Evolutionary conservation across 2,329 filamentous ascomycete genomes (phyloP).

Genomic region (Microcyclospora tardicrescens): DNA sequence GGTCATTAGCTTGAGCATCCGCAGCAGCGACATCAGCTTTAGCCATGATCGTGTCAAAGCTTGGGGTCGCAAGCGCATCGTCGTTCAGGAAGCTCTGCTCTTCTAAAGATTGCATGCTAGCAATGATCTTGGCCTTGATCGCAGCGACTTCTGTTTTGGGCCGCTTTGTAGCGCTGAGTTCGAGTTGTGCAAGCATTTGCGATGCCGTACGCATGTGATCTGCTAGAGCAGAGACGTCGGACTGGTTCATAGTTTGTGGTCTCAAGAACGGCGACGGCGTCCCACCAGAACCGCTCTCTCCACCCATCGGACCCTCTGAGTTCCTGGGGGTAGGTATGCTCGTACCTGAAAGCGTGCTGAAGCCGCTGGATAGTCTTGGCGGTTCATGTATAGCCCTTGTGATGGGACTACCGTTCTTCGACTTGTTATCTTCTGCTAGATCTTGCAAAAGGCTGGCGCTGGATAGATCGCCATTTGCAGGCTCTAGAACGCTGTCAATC

Average conservation of each 20-base stretch:
- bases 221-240: constrained; percentile 68
- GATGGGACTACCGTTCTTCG: constrained; percentile 14
- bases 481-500: constrained; percentile 69
- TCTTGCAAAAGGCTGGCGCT: constrained; percentile 57
- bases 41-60: constrained; percentile 72
- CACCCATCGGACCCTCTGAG: constrained; percentile 54
- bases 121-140: constrained; percentile 76
- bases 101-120: constrained; percentile 77
- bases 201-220: constrained; percentile 81
- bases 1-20: constrained; percentile 37
- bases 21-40: constrained; percentile 47
- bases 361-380: constrained; percentile 49
- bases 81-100: constrained; percentile 73
- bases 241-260: constrained; percentile 50
- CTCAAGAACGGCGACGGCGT: constrained; percentile 45
- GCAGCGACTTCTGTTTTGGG: constrained; percentile 70
- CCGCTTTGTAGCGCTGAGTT: constrained; percentile 66
- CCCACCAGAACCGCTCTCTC: constrained; percentile 57
- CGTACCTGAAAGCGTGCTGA: constrained; percentile 46
- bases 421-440: constrained; percentile 36
- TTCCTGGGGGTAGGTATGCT: constrained; percentile 54
- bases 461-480: constrained; percentile 63
- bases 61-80: constrained; percentile 52
- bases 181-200: constrained; percentile 74
- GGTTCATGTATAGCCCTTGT: constrained; percentile 17